Percentiles rank a stretch among this genome's conserved stretches.
These are phyloP conservation scores for Aspergillus terreus DNA, from an alignment of 2,329 filamentous ascomycete species.

Conservation along the genomic window DNA sequence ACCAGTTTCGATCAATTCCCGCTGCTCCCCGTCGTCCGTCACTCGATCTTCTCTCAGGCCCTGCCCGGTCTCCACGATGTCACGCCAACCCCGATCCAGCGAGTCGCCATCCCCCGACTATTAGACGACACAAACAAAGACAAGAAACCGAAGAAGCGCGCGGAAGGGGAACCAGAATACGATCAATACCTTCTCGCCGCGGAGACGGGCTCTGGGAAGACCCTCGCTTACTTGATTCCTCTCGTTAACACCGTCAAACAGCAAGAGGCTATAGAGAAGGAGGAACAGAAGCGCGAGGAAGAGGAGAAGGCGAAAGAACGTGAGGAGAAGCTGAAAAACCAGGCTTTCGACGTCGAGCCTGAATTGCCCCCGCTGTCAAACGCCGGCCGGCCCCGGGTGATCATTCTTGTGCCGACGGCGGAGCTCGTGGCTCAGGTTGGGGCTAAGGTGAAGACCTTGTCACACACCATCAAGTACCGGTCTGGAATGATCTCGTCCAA, in stretches of 20 bases:
- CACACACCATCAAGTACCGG: conserved; percentile 83
- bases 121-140: conserved; percentile 52
- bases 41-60: conserved; percentile 68
- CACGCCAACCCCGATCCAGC: conserved; percentile 82
- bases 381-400: conserved; percentile 70
- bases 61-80: conserved; percentile 71
- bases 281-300: conserved; percentile 52
- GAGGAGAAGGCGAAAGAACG: conserved; percentile 57
- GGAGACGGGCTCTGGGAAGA: conserved; percentile 97
- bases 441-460: conserved; percentile 72
- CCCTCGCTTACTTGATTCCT: conserved; percentile 84
- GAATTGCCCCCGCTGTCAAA: conserved; percentile 63
- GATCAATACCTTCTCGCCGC: conserved; percentile 79
- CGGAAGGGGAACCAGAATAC: conserved; percentile 46
- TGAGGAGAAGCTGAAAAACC: conserved; percentile 47
- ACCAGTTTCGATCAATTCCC: conserved; percentile 79
- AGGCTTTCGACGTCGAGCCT: conserved; percentile 59
- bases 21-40: conserved; percentile 67
- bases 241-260: conserved; percentile 80
- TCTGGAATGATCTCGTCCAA: conserved; percentile 77
- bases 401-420: conserved; percentile 87
- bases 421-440: conserved; percentile 90
- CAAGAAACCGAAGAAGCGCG: conserved; percentile 28
- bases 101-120: conserved; percentile 79
- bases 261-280: conserved; percentile 62